Base-by-base conservation (phyloP, 2,329 filamentous ascomycete species). In the Diaporthe capsici region DNA sequence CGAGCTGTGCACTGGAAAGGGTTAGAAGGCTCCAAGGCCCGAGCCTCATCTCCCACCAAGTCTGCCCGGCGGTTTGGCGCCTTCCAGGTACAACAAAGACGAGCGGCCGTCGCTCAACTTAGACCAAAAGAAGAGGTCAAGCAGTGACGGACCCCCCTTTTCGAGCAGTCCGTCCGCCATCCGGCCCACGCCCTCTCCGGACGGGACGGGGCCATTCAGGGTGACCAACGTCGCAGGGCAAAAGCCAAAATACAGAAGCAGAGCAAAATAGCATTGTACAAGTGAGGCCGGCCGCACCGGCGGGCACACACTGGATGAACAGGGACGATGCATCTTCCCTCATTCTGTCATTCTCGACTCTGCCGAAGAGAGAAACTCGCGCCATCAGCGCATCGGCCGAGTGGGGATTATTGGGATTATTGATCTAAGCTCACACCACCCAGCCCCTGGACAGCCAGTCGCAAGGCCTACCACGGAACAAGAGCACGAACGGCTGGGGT, bases 401-500 rank as follows among this genome's bases (percentile, higher is more conserved):
- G 22, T 17, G 58, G 34, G 31, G 34, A 34, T 34, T 34, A 34
- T 34, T 34, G 34, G 34, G 12, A 3, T 2, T 8, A 63, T 15
- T 61, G 22, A 25, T 25, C n/a, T 12, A 31, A 44, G 37, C 39
- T 44, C 37, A 61, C 57, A 42, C 20, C 10, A 22, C 57, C 22
- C 5, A 22, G n/a, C 22, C 28, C 25, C 13, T 57, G 53, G 25
- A 13, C 15, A 39, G 34, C 63, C 47, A 68, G 61, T 67, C 31
- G 63, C 63, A 53, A 39, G 22, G 34, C 47, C 31, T 68, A 22
- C 65, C 65, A 34, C 47, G 47, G 39, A 34, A 39, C n/a, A 53
- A 4, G n/a, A 49, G 34, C 65, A 55, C 65, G 47, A 70, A 55
- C 65, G 49, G 13, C 47, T 70, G 65, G 65, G 65, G 65, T 7